Conservation (phyloP, 163 green algal genomes). For the Scenedesmus sp. region DNA sequence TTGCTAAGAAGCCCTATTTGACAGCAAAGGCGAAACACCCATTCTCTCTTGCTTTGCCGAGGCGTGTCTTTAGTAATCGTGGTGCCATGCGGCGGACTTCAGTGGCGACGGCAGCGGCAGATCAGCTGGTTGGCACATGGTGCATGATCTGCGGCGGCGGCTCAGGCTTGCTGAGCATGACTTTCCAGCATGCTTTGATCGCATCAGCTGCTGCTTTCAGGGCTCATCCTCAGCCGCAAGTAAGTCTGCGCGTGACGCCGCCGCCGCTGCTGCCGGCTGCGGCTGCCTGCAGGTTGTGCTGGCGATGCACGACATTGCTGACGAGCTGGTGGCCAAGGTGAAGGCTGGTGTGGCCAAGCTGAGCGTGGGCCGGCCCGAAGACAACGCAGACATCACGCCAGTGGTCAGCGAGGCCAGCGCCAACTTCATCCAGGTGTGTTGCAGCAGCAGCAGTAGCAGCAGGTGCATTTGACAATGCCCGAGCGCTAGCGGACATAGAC, state of each 20-base stretch:
- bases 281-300: conserved; percentile 72
- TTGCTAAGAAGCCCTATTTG: no score
- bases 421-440: conserved; percentile 93
- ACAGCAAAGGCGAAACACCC: no score
- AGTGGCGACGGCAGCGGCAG: no score
- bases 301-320: conserved; percentile 83
- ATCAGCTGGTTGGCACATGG: no score
- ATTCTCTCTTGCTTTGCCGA: no score
- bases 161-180: no score
- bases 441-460: neutral
- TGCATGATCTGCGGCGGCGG: no score
- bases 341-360: conserved; percentile 75
- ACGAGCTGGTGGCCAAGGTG: conserved; percentile 83
- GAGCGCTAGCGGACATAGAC: neutral
- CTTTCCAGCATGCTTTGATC: no score
- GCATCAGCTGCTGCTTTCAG: no score
- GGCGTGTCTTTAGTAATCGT: no score
- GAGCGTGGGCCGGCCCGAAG: conserved; percentile 88
- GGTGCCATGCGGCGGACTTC: no score
- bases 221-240: no score
- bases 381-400: conserved; percentile 92
- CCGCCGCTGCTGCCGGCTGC: neutral
- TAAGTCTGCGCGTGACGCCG: neutral
- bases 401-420: conserved; percentile 90
- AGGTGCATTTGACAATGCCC: neutral